A percentile compares a stretch with the other conserved stretches of the same genome.
Conservation (phyloP, 2,329 filamentous ascomycete species). For the Phyllosticta citribraziliensis region DNA sequence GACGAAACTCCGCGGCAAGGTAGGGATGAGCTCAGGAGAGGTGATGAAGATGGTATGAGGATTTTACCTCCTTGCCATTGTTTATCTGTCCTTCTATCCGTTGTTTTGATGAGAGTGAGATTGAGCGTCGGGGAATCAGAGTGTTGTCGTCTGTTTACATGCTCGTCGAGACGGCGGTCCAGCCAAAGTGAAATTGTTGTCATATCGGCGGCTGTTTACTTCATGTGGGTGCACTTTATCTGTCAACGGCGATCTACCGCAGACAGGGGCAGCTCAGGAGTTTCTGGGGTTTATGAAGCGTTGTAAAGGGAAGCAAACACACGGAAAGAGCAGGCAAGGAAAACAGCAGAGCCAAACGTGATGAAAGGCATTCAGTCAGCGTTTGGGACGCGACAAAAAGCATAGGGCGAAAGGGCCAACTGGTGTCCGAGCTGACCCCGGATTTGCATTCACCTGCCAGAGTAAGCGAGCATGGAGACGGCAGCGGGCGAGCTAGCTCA, state of each 20-base stretch:
- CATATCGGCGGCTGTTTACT: neutral
- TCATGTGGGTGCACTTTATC: neutral
- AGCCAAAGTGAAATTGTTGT: neutral
- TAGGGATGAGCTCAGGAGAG: neutral
- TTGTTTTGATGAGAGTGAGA: too few relatives aligned
- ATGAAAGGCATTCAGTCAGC: neutral
- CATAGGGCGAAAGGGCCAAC: neutral
- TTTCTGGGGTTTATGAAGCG: neutral
- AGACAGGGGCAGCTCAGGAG: neutral
- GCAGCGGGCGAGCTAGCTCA: neutral
- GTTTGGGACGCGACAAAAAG: neutral
- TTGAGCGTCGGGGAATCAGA: neutral
- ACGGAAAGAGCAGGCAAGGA: neutral
- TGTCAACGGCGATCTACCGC: neutral
- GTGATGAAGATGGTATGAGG: neutral
- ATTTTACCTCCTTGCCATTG: too few relatives aligned
- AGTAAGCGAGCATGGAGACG: too few relatives aligned
- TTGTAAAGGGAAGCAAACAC: neutral
- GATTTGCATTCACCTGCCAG: neutral
- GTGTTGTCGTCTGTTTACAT: neutral
- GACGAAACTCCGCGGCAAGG: too few relatives aligned
- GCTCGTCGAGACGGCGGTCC: neutral
- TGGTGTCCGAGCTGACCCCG: neutral
- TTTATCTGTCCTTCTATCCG: too few relatives aligned
- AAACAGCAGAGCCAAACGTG: neutral